A percentile compares a stretch with the other conserved stretches of the same genome.
phyloP scores from a whole-genome alignment of 768 basidiomycete species.

The Holtermannia corniformis region DNA sequence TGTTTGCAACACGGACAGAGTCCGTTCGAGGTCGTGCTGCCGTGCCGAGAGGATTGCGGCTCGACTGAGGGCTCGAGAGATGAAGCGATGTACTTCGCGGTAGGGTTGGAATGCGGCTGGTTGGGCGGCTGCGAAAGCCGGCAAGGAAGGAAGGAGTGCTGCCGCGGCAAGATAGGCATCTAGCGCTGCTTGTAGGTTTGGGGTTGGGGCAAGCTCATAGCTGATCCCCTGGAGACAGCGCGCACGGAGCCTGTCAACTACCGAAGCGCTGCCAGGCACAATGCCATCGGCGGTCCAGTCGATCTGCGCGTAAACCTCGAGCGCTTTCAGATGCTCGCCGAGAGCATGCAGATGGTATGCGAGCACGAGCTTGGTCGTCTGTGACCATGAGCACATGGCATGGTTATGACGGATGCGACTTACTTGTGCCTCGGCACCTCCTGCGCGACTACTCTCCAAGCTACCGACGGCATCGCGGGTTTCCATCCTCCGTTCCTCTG shows the following conservation, averaged over 20 bases:
- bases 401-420: neutral
- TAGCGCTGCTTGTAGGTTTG: slow-evolving; percentile 19
- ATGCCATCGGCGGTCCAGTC: slow-evolving; percentile 14
- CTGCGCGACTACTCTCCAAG: too few species aligned
- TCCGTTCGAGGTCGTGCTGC: slow-evolving; percentile 26
- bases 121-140: slow-evolving; percentile 7
- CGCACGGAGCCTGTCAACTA: slow-evolving; percentile 64
- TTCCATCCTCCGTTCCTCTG: slow-evolving; percentile 55
- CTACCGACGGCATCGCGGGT: too few species aligned
- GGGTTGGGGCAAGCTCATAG: slow-evolving; percentile 45
- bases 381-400: slow-evolving; percentile 3
- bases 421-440: slow-evolving; percentile 17
- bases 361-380: slow-evolving; percentile 61
- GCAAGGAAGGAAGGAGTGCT: slow-evolving; percentile 16
- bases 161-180: slow-evolving; percentile 25
- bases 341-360: slow-evolving; percentile 76
- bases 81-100: slow-evolving; percentile 79
- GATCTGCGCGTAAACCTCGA: slow-evolving; percentile 41
- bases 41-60: slow-evolving; percentile 58
- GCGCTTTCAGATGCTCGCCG: slow-evolving; percentile 55
- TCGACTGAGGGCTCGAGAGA: slow-evolving; percentile 73
- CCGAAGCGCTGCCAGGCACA: slow-evolving; percentile 54
- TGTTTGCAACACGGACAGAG: slow-evolving; percentile 33
- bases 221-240: slow-evolving; percentile 79
- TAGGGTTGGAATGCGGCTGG: slow-evolving; percentile 49